phyloP scores from a whole-genome alignment of 2,329 filamentous ascomycete species.

The Colletotrichum salicis region DNA sequence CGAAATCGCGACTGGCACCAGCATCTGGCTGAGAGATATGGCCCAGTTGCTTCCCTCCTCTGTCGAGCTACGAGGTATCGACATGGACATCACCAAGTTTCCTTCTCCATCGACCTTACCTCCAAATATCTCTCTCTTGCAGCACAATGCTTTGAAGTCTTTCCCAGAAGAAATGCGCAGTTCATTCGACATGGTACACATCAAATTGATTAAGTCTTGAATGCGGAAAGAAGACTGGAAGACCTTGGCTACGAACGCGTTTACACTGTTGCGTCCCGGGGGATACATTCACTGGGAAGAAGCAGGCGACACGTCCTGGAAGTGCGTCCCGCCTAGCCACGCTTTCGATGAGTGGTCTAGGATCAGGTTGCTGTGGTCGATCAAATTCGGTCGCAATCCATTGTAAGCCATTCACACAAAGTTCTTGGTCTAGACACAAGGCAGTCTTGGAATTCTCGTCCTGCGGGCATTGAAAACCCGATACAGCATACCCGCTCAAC shows the following conservation, averaged over 20 bases:
- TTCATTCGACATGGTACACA: conserved; percentile 36
- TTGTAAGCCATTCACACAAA: not conserved
- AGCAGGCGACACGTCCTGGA: not conserved
- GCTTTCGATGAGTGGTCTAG: conserved; percentile 21
- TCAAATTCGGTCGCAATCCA: not conserved
- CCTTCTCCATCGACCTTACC: conserved; percentile 22
- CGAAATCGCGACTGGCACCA: conserved; percentile 37
- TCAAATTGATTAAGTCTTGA: conserved; percentile 24
- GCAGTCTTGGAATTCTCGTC: too few species aligned
- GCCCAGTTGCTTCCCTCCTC: conserved; percentile 25
- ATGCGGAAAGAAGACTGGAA: conserved; percentile 36
- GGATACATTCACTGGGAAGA: conserved; percentile 38
- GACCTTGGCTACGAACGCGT: conserved; percentile 18
- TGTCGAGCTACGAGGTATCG: conserved; percentile 35
- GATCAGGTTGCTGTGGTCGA: not conserved
- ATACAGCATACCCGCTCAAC: conserved; percentile 3
- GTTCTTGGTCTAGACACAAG: too few species aligned
- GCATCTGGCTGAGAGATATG: conserved; percentile 38
- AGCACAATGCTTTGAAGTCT: conserved; percentile 25
- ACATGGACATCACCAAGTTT: conserved; percentile 38
- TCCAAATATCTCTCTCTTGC: conserved; percentile 25
- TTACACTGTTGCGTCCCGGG: conserved; percentile 27
- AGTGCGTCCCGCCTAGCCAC: conserved; percentile 18
- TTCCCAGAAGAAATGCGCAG: conserved; percentile 30
- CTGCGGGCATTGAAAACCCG: not conserved